phyloP scores from a whole-genome alignment of 331 rosid genomes.

The Malus hybrid region DNA sequence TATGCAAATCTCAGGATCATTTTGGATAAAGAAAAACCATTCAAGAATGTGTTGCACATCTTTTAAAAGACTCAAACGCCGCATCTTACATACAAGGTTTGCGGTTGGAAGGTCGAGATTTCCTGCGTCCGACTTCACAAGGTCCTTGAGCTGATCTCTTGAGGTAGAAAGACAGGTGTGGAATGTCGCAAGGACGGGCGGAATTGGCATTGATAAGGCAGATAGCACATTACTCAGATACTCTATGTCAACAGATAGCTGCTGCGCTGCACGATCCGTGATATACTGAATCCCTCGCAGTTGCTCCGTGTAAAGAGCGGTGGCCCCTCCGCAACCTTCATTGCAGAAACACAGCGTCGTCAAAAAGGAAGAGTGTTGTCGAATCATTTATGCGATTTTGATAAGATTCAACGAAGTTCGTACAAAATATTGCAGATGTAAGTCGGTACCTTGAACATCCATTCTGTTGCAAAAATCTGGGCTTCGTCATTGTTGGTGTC shows the following conservation, averaged over 20 bases:
- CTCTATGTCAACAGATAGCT: conserved; percentile 85
- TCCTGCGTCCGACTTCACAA: conserved; percentile 58
- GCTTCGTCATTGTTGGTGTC: conserved; percentile 79
- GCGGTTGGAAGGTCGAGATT: conserved; percentile 75
- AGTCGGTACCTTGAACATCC: conserved; percentile 92
- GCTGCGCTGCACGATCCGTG: conserved; percentile 88
- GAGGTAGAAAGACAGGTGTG: conserved; percentile 67
- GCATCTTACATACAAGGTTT: conserved; percentile 87
- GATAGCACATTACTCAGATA: conserved; percentile 90
- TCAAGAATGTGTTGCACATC: background rate
- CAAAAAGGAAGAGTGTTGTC: background rate
- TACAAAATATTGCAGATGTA: background rate
- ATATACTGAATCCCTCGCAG: conserved; percentile 78
- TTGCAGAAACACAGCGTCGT: background rate
- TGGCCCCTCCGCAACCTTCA: conserved; percentile 98
- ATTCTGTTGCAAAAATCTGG: conserved; percentile 97
- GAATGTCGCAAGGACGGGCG: conserved; percentile 69
- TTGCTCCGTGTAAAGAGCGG: conserved; percentile 85
- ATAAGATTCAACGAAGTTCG: background rate
- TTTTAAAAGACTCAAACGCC: conserved; percentile 42
- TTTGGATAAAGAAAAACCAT: too few species aligned
- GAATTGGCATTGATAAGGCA: conserved; percentile 86
- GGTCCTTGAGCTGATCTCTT: conserved; percentile 72
- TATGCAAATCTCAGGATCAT: too few species aligned
- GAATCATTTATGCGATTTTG: background rate